phyloP scores from a whole-genome alignment of 1,284 basidiomycete genomes.

The Vanrija pseudolonga region DNA sequence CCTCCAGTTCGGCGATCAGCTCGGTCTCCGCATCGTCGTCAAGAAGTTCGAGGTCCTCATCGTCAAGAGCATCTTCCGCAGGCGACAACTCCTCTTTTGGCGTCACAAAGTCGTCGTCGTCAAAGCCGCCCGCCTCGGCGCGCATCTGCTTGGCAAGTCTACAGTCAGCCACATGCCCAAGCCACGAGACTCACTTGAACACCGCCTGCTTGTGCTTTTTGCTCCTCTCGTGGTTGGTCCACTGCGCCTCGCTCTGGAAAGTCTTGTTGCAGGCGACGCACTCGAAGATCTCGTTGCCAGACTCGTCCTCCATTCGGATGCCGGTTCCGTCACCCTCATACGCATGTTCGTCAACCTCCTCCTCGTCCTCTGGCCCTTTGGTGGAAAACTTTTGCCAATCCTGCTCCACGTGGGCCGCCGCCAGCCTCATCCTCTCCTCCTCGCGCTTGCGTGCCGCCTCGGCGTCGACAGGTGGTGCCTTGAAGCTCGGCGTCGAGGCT shows the following conservation, averaged over 20 bases:
- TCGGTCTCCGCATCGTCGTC: slow-evolving; percentile 23
- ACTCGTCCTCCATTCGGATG: slow-evolving; percentile 30
- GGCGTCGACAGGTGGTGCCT: slow-evolving; percentile 23
- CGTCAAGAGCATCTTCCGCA: slow-evolving; percentile 30
- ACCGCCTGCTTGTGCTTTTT: slow-evolving; percentile 91
- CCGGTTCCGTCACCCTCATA: slow-evolving; percentile 35
- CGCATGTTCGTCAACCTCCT: slow-evolving; percentile 31
- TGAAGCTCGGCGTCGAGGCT: slow-evolving; percentile 8
- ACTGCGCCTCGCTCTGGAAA: slow-evolving; percentile 88
- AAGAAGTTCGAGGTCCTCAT: slow-evolving; percentile 5
- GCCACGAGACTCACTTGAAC: slow-evolving; percentile 54
- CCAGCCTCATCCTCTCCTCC: slow-evolving; percentile 27
- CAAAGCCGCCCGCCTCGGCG: slow-evolving; percentile 12
- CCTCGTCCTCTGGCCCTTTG: slow-evolving; percentile 63
- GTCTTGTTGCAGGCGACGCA: slow-evolving; percentile 93
- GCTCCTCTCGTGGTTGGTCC: slow-evolving; percentile 94
- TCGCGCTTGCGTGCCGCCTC: slow-evolving; percentile 23
- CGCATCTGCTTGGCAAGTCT: slow-evolving; percentile 66
- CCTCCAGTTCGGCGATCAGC: slow-evolving; percentile 15
- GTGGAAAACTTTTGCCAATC: slow-evolving; percentile 73
- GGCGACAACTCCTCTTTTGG: slow-evolving; percentile 4
- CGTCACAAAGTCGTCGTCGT: slow-evolving; percentile 16
- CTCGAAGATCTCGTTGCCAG: slow-evolving; percentile 60
- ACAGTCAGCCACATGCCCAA: slow-evolving; percentile 55
- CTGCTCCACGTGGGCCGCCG: slow-evolving; percentile 53